phyloP scores from a whole-genome alignment of 2,329 filamentous ascomycete species.

The Ceratocystis eucalypticola region DNA sequence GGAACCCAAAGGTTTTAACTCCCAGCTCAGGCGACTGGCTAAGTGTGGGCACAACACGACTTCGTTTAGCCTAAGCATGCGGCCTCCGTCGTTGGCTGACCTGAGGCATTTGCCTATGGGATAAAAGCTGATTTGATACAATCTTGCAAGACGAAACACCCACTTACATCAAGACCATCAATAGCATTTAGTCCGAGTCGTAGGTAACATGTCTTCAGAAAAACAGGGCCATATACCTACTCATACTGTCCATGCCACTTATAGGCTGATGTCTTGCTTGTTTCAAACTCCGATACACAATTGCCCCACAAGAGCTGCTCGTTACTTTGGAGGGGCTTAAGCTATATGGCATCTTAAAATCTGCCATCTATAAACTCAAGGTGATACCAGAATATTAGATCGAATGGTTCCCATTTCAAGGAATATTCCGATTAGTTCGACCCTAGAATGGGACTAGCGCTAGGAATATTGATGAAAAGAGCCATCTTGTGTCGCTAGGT shows the following conservation, averaged over 20 bases:
- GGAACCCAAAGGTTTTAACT: too few species aligned
- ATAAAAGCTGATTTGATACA: not conserved
- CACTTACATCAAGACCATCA: not conserved
- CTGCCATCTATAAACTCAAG: not conserved
- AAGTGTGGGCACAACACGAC: conserved; percentile 4
- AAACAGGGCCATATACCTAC: not conserved
- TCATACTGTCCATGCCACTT: too few species aligned
- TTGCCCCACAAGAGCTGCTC: not conserved
- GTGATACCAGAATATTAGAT: not conserved
- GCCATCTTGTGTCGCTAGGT: too few species aligned
- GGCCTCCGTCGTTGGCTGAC: not conserved
- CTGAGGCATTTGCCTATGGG: not conserved
- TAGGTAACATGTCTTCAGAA: not conserved
- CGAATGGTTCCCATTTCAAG: not conserved
- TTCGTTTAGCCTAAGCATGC: conserved; percentile 5
- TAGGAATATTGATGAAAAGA: too few species aligned
- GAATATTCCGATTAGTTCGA: not conserved
- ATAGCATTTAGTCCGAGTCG: not conserved
- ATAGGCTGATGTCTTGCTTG: not conserved
- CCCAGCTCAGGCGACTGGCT: not conserved
- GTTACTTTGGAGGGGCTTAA: not conserved
- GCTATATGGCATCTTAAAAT: not conserved
- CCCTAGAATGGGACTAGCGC: not conserved
- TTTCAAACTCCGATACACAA: not conserved
- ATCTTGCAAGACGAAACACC: not conserved